Percentiles rank a stretch among this genome's conserved stretches.
phyloP scores from a whole-genome alignment of 2,329 filamentous ascomycete genomes.

The Aureobasidium sp. region DNA sequence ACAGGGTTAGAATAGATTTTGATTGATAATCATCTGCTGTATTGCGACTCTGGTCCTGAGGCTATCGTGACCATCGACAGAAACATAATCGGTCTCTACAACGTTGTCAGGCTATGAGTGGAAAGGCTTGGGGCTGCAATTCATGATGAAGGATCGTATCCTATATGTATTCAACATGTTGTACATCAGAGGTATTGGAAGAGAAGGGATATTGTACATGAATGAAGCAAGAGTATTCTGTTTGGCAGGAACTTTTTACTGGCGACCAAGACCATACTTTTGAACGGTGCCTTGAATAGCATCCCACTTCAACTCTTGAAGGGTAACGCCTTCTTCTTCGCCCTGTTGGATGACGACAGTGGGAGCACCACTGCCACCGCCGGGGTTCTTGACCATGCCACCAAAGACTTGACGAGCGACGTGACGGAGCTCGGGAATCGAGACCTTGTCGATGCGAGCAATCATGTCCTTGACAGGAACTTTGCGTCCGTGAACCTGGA shows the following conservation, averaged over 20 bases:
- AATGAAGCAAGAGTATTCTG: not conserved
- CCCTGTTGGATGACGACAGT: constrained; percentile 94
- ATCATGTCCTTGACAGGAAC: constrained; percentile 93
- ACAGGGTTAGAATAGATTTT: no score
- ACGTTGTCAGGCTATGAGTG: no score
- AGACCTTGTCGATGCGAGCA: constrained; percentile 70
- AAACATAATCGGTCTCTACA: no score
- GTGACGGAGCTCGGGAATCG: constrained; percentile 67
- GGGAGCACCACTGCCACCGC: constrained; percentile 73
- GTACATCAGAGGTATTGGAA: not conserved
- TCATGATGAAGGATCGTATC: no score
- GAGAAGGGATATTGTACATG: constrained; percentile 2
- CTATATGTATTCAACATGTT: not conserved
- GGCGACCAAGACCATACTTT: constrained; percentile 69
- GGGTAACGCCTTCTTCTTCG: constrained; percentile 59
- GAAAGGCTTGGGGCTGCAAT: no score
- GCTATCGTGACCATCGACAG: no score
- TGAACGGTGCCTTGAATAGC: constrained; percentile 83
- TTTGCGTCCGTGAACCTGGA: constrained; percentile 93
- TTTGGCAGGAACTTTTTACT: constrained; percentile 27
- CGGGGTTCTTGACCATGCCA: constrained; percentile 65
- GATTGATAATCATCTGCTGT: no score
- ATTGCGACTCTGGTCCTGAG: no score
- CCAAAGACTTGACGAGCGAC: constrained; percentile 73
- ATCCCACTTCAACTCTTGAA: constrained; percentile 68